Evolutionary conservation across 2,329 filamentous ascomycete genomes (phyloP), one percentile per base, ranked within the genome.

Genomic region (Chaetomium olivaceum): DNA sequence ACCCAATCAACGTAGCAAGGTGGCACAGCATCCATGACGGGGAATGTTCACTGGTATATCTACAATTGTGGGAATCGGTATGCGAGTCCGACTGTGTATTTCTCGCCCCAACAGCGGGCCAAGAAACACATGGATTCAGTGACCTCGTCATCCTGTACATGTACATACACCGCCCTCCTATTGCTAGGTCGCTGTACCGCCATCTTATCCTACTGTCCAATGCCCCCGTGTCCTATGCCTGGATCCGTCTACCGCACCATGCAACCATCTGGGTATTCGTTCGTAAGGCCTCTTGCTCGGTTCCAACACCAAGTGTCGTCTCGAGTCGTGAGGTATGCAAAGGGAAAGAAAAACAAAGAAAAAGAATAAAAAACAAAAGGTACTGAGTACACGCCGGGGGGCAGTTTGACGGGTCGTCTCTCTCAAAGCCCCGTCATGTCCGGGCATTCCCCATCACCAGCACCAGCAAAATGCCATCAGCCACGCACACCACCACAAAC

Each of bases 391-490:
- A 48, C 43, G 16, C 36, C 36, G 12, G 3, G 2, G 4, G n/a
- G 4, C 6, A 9, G 21, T 14, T 29, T 16, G 12, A n/a, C 31
- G 12, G 19, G 27, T 36, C n/a, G 4, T 16, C 16, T 12, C 14
- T 3, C n/a, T n/a, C 25, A 8, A 16, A 0, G 19, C 1, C 52
- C 6, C 33, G 1, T 66, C 55, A 67, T 27, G 67, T 33, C 6
- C 68, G 60, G 8, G 73, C 75, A 58, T 78, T 82, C 36, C 78
- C 79, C 60, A 79, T 77, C 11, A 87, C 79, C 64, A 85, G 74
- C 6, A 85, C 81, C 58, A 88, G 75, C 56, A 88, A 70, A 31
- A 82, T 79, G 11, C 82, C 84, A 64, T 83, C 82, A 1, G 82
- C 78, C 9, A 83, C 72, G 59, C 82, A 85, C 5, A 83, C 76